Percentiles rank a stretch among this genome's conserved stretches.
Conservation (phyloP, 2,329 filamentous ascomycete species). For the Stromatinia cepivora region DNA sequence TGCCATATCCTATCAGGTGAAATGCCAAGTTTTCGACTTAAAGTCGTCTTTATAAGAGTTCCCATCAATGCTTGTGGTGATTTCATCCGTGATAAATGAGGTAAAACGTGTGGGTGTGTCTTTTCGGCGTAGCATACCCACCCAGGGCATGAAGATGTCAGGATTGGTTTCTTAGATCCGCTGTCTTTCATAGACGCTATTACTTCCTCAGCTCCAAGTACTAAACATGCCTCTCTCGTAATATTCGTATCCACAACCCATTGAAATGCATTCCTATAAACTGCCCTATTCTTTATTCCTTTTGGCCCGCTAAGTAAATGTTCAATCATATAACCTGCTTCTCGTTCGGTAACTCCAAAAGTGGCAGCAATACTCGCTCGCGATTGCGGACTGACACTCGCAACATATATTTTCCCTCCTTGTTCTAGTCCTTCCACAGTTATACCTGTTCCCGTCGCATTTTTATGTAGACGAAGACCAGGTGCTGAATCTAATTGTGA, state of each 20-base stretch:
- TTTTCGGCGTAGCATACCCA: constrained; percentile 99
- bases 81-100: constrained; percentile 87
- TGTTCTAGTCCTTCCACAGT: constrained; percentile 55
- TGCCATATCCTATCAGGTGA: constrained; percentile 86
- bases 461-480: constrained; percentile 39
- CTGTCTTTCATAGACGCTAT: constrained; percentile 43
- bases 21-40: constrained; percentile 72
- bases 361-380: constrained; percentile 86
- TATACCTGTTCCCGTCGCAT: constrained; percentile 40
- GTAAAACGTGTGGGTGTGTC: constrained; percentile 89
- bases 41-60: constrained; percentile 82
- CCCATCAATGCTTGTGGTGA: constrained; percentile 92
- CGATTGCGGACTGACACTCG: constrained; percentile 88
- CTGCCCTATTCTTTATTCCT: constrained; percentile 69
- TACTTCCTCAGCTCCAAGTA: constrained; percentile 74
- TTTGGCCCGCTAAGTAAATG: constrained; percentile 71
- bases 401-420: constrained; percentile 77
- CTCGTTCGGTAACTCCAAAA: constrained; percentile 69
- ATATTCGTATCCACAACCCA: constrained; percentile 91
- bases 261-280: constrained; percentile 73
- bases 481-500: constrained; percentile 72
- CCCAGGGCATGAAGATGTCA: constrained; percentile 90
- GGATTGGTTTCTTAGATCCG: constrained; percentile 56
- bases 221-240: constrained; percentile 78
- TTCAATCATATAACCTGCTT: constrained; percentile 80